phyloP scores from a whole-genome alignment of 768 basidiomycete genomes.

The Suillus ampliporus region DNA sequence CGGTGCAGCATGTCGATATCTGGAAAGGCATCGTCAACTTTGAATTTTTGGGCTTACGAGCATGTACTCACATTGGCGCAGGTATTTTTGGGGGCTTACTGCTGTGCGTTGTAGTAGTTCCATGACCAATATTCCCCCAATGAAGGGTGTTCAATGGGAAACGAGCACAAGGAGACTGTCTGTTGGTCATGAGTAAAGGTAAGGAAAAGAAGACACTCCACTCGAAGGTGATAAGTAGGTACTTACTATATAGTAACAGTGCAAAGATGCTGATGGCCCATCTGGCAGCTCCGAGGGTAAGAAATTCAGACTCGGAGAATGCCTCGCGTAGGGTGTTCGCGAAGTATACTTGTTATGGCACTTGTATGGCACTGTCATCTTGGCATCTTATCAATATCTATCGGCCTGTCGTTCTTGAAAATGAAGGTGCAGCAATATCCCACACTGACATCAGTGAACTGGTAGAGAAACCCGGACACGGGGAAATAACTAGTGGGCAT shows the following conservation, averaged over 20 bases:
- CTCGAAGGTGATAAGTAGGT: not conserved
- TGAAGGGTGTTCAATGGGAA: not conserved
- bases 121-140: not conserved
- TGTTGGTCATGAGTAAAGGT: not conserved
- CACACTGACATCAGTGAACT: no score
- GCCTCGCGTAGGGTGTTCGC: not conserved
- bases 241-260: slow-evolving; percentile 2
- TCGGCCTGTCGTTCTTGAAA: no score
- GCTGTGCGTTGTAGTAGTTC: not conserved
- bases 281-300: not conserved
- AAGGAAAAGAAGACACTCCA: not conserved
- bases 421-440: no score
- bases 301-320: not conserved
- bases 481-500: no score
- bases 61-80: slow-evolving; percentile 26
- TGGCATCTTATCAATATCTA: not conserved
- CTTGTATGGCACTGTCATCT: not conserved
- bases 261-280: not conserved
- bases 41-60: not conserved
- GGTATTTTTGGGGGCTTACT: slow-evolving; percentile 26
- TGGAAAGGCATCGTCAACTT: not conserved
- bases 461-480: no score
- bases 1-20: slow-evolving; percentile 46
- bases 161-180: not conserved
- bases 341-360: not conserved